Conservation (phyloP, 2,329 filamentous ascomycete genomes). For the Fusarium austroafricanum region DNA sequence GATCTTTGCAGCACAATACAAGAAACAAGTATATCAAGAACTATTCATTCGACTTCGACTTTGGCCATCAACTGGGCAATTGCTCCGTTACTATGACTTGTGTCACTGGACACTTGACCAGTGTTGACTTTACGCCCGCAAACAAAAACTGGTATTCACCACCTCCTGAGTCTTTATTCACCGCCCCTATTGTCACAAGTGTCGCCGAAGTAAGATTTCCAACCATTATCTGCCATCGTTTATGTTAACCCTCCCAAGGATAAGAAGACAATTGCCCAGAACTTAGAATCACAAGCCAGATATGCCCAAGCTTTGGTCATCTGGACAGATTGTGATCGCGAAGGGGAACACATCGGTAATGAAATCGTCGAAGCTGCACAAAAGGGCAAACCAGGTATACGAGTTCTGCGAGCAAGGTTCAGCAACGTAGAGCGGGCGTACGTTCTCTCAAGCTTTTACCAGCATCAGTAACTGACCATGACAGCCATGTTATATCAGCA, state of each 20-base stretch:
- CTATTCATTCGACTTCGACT: constrained; percentile 91
- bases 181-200: constrained; percentile 77
- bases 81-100: constrained; percentile 94
- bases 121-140: constrained; percentile 78
- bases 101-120: constrained; percentile 87
- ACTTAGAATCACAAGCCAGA: constrained; percentile 83
- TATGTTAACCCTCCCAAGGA: constrained; percentile 62
- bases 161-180: constrained; percentile 82
- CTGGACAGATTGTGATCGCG: constrained; percentile 98
- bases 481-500: constrained; percentile 85
- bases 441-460: constrained; percentile 47
- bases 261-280: constrained; percentile 83
- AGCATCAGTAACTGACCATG: neutral
- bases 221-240: neutral
- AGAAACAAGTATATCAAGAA: constrained; percentile 88
- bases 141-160: constrained; percentile 86
- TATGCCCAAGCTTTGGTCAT: constrained; percentile 84
- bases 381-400: constrained; percentile 77
- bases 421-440: constrained; percentile 95
- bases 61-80: constrained; percentile 80
- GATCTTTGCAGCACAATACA: constrained; percentile 69
- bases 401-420: constrained; percentile 88
- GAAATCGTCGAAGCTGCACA: constrained; percentile 87
- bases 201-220: constrained; percentile 70
- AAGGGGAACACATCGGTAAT: constrained; percentile 94